Conservation (phyloP, 2,329 filamentous ascomycete genomes). For the Simplicillium sp. region DNA sequence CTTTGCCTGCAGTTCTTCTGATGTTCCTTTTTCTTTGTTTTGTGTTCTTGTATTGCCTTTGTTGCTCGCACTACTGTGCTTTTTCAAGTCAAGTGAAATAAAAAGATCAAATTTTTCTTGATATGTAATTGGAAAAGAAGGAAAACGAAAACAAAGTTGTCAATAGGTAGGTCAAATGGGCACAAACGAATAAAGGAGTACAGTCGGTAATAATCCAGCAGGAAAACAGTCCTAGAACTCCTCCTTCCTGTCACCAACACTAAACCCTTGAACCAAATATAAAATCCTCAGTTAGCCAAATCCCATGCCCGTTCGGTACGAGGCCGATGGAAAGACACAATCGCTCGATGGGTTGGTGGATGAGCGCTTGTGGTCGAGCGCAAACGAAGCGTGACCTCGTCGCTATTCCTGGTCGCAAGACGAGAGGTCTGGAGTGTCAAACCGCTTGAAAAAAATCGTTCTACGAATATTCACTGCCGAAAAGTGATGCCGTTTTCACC, state of each 20-base stretch:
- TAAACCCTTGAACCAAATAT: neutral
- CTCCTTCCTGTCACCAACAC: slow-evolving; percentile 17
- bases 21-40: slow-evolving; percentile 14
- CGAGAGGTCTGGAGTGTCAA: too few species aligned
- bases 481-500: too few species aligned
- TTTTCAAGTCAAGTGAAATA: slow-evolving; percentile 24
- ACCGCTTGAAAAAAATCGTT: too few species aligned
- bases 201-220: slow-evolving; percentile 25
- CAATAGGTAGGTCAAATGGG: slow-evolving; percentile 11
- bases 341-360: too few species aligned
- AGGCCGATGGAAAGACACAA: too few species aligned
- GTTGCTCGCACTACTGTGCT: slow-evolving; percentile 24
- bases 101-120: slow-evolving; percentile 41
- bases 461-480: too few species aligned
- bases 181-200: slow-evolving; percentile 27
- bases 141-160: slow-evolving; percentile 19
- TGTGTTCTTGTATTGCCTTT: slow-evolving; percentile 20
- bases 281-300: neutral
- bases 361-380: too few species aligned
- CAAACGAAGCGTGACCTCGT: too few species aligned
- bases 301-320: slow-evolving; percentile 5
- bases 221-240: slow-evolving; percentile 20
- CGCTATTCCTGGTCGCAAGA: too few species aligned
- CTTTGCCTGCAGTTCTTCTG: slow-evolving; percentile 1
- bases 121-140: slow-evolving; percentile 28